These are phyloP conservation scores for Yamadazyma sp. DNA, from an alignment of 805 yeast genomes.

Conservation along the genomic window DNA sequence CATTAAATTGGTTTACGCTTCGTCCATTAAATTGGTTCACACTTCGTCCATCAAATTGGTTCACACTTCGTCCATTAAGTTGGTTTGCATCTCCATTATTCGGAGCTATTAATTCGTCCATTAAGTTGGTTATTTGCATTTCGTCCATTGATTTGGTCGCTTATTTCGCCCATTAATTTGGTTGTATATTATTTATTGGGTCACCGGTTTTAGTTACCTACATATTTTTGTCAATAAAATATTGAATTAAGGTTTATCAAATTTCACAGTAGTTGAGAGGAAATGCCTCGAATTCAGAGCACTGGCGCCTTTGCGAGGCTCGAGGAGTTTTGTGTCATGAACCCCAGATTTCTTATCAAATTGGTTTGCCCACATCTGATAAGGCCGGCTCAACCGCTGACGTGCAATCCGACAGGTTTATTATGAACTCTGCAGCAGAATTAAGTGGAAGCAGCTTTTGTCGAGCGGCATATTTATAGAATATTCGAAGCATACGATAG, in stretches of 20 bases:
- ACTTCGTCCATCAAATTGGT: constrained; percentile 11
- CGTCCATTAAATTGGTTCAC: constrained; percentile 9
- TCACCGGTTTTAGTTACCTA: constrained; percentile 2
- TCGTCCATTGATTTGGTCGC: constrained; percentile 9
- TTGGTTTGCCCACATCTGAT: neutral
- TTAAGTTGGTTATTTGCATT: constrained; percentile 7
- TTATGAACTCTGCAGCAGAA: no score
- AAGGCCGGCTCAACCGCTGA: no score
- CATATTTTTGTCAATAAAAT: neutral
- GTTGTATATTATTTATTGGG: constrained; percentile 10
- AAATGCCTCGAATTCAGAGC: constrained; percentile 1
- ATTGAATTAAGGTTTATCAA: neutral
- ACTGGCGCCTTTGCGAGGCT: no score
- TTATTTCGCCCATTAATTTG: constrained; percentile 3
- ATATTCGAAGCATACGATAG: no score
- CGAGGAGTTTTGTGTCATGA: constrained; percentile 6
- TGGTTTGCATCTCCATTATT: constrained; percentile 8
- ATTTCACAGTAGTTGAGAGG: constrained; percentile 1
- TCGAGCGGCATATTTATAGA: no score
- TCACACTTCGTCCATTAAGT: constrained; percentile 9
- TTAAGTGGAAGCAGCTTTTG: no score
- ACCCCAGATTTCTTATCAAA: constrained; percentile 9
- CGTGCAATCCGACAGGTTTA: no score
- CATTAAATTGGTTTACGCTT: constrained; percentile 6
- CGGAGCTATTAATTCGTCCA: constrained; percentile 7